Evolutionary conservation across 1,139 yeast species (phyloP), one percentile per base, ranked within the genome.

Genomic region (Candida smagusa): DNA sequence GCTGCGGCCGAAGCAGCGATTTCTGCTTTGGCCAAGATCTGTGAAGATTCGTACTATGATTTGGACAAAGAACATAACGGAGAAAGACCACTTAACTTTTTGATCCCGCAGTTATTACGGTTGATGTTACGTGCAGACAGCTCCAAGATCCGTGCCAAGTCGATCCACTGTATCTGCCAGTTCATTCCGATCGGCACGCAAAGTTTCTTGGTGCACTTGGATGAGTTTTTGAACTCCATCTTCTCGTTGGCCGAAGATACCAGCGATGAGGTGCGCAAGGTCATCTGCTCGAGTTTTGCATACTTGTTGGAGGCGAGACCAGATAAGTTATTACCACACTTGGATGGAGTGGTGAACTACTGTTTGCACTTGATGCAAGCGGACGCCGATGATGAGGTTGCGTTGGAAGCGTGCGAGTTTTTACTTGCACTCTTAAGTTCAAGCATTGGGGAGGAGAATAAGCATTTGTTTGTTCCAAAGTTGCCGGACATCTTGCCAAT

Each of bases 351-450:
- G 12, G 77, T 92, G 35, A 78, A 82, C 48, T 92, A 86, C 64
- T 81, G 92, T 55, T 62, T 88, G 41, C 97, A 90, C 58, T 77
- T 90, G 45, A 80, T 92, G 67, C 76, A 77, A 44, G 34, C 12
- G 12, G 80, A 75, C 46, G 59, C 62, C 26, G 79, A 81, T 45
- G 94, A 85, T 45, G 81, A 74, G 39, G 94, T 89, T 29, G 85
- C 96, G 0, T 68, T 89, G 35, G 96, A 89, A 57, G 97, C 96
- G 2, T 88, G 96, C 61, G 98, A 92, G 62, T 89, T 92, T 52
- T 67, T 94, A 45, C 72, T 92, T 37, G 81, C 86, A 1, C 70
- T 92, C 40, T 80, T 95, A 1, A 84, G 88, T 9, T 53, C 65
- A 11, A 54, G 65, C 1, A 63, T 58, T 29, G 65, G 79, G 11